phyloP scores from a whole-genome alignment of 2,329 filamentous ascomycete genomes.

The Neonectria punicea region DNA sequence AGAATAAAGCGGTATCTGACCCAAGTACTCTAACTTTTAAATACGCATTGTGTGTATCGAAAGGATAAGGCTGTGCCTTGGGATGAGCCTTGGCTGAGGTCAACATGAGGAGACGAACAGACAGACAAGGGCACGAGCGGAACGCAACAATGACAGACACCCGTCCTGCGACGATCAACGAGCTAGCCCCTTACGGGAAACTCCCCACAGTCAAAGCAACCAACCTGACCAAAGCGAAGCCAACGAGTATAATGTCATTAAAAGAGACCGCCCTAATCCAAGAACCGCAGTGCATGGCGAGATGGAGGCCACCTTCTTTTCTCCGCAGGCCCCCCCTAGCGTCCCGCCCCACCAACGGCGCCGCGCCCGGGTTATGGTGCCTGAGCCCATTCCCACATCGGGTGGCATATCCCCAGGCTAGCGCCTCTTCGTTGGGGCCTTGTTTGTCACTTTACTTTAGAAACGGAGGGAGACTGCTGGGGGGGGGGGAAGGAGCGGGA shows the following conservation, averaged over 20 bases:
- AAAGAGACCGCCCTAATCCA: background rate
- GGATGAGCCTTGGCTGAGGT: background rate
- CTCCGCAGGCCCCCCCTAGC: conserved; percentile 1
- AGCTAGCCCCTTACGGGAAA: background rate
- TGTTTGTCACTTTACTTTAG: background rate
- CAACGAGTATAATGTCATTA: conserved; percentile 9
- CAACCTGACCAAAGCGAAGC: background rate
- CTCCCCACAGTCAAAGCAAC: background rate
- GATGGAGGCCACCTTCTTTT: background rate
- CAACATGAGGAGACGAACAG: background rate
- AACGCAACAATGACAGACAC: conserved; percentile 16
- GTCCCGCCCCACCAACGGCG: conserved; percentile 11
- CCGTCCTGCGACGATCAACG: conserved; percentile 2
- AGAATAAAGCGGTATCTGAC: too few relatives aligned
- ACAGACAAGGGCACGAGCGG: background rate
- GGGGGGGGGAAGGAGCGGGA: background rate
- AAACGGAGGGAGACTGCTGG: background rate
- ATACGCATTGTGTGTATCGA: too few relatives aligned
- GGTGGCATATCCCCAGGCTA: conserved; percentile 1
- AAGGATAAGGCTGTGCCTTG: conserved; percentile 2
- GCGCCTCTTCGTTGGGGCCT: background rate
- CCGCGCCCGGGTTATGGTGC: conserved; percentile 10
- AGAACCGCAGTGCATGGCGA: conserved; percentile 4
- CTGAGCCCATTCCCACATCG: conserved; percentile 14
- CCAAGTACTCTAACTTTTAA: too few relatives aligned